These are phyloP conservation scores for Coelastrella sp. DNA, from an alignment of 139 green algal species.

Conservation along the genomic window DNA sequence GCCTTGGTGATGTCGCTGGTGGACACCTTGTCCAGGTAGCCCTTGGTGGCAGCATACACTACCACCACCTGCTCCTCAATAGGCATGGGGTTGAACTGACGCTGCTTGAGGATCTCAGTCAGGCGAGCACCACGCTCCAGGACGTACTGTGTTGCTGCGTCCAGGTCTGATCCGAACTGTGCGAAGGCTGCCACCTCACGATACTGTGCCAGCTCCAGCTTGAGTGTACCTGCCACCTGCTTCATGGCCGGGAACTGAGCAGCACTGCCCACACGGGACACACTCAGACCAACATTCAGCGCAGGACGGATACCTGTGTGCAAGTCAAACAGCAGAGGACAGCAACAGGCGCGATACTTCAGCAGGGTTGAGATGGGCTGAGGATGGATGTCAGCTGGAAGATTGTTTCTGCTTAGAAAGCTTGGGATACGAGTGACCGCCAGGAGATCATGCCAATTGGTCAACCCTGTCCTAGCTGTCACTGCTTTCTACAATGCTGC, in stretches of 20 bases:
- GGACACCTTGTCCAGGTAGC: slow-evolving; percentile 86
- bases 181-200: slow-evolving; percentile 91
- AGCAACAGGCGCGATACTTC: too few relatives aligned
- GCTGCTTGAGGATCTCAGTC: slow-evolving; percentile 94
- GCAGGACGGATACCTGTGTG: slow-evolving; percentile 84
- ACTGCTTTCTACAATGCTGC: too few relatives aligned
- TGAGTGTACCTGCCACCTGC: slow-evolving; percentile 70
- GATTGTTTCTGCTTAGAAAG: too few relatives aligned
- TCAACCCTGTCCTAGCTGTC: too few relatives aligned
- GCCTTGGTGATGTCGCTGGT: slow-evolving; percentile 43
- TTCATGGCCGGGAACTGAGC: slow-evolving; percentile 95
- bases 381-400: too few relatives aligned
- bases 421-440: too few relatives aligned
- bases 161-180: slow-evolving; percentile 94
- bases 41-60: slow-evolving; percentile 87
- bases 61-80: slow-evolving; percentile 85
- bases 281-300: slow-evolving; percentile 92
- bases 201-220: slow-evolving; percentile 82
- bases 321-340: too few relatives aligned
- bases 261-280: slow-evolving; percentile 89
- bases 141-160: slow-evolving; percentile 90
- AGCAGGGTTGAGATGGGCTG: too few relatives aligned
- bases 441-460: too few relatives aligned
- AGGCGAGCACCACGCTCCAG: slow-evolving; percentile 90
- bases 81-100: slow-evolving; percentile 88